Percentiles rank a stretch among this genome's conserved stretches.
These are phyloP conservation scores for Xerocomus spinulosus DNA, from an alignment of 768 basidiomycete genomes.

Conservation along the genomic window DNA sequence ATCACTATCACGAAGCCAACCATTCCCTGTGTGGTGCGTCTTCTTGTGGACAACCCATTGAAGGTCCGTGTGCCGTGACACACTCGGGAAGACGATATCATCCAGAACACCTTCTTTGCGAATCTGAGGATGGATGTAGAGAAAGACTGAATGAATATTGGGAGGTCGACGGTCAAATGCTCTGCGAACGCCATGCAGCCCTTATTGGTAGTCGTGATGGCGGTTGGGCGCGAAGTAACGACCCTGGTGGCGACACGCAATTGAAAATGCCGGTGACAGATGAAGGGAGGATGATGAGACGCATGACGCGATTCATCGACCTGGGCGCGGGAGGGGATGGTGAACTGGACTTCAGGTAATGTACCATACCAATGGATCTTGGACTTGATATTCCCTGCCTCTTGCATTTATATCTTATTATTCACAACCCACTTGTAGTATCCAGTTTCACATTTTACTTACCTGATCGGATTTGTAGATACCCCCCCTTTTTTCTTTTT, in stretches of 20 bases:
- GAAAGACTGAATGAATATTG: conserved; percentile 77
- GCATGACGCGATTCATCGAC: conserved; percentile 80
- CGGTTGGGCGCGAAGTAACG: conserved; percentile 18
- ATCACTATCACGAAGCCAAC: conserved; percentile 92
- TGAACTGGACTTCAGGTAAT: conserved; percentile 32
- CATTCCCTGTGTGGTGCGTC: conserved; percentile 79
- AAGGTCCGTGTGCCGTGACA: conserved; percentile 88
- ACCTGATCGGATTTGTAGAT: neutral
- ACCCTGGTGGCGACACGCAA: conserved; percentile 7
- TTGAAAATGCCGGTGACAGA: conserved; percentile 21
- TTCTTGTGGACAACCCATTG: conserved; percentile 82
- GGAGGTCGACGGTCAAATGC: conserved; percentile 81
- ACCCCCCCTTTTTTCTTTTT: conserved; percentile 4
- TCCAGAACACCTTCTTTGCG: conserved; percentile 84
- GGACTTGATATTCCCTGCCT: conserved; percentile 10
- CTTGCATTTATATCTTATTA: conserved; percentile 17
- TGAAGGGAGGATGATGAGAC: conserved; percentile 59
- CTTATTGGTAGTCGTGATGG: conserved; percentile 23
- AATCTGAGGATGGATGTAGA: conserved; percentile 52
- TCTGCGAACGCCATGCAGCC: conserved; percentile 78
- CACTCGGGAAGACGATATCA: conserved; percentile 80
- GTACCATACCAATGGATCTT: conserved; percentile 13
- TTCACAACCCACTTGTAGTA: conserved; percentile 18
- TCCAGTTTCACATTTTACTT: conserved; percentile 12
- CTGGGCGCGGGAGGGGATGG: conserved; percentile 36